Evolutionary conservation across 2,329 filamentous ascomycete genomes (phyloP).

Genomic region (Aspergillus pseudotamarii): DNA sequence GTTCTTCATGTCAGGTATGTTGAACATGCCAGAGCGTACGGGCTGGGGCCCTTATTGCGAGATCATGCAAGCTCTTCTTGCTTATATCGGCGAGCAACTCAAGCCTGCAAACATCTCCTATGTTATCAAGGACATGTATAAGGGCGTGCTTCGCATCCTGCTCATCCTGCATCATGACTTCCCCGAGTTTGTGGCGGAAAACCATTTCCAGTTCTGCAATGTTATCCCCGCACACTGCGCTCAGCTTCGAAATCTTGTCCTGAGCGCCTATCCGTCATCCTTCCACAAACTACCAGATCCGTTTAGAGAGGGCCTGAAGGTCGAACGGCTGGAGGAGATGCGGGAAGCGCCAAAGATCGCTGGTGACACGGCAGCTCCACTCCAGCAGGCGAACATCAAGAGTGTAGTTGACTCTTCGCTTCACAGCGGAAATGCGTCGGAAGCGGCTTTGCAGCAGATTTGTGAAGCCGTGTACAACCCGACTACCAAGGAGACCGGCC

Average conservation of each 20-base stretch:
- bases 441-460: constrained; percentile 71
- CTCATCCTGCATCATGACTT: constrained; percentile 91
- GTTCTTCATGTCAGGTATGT: constrained; percentile 76
- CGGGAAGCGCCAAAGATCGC: constrained; percentile 67
- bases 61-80: constrained; percentile 71
- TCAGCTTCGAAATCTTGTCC: constrained; percentile 84
- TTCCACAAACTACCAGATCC: constrained; percentile 74
- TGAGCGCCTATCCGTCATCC: constrained; percentile 74
- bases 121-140: constrained; percentile 80
- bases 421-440: constrained; percentile 64
- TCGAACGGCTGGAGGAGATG: constrained; percentile 75
- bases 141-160: constrained; percentile 78
- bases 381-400: constrained; percentile 56
- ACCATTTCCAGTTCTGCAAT: constrained; percentile 79
- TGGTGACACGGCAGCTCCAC: constrained; percentile 59
- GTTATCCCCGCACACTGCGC: constrained; percentile 80
- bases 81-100: constrained; percentile 76
- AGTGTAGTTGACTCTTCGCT: constrained; percentile 56
- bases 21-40: constrained; percentile 66
- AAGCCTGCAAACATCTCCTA: constrained; percentile 71
- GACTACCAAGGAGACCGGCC: constrained; percentile 61
- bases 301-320: constrained; percentile 71
- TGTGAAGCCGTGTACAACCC: constrained; percentile 70
- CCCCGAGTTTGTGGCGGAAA: constrained; percentile 86
- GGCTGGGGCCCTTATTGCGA: constrained; percentile 79